phyloP scores from a whole-genome alignment of 179 eudicot species.

The Dionaea muscipula region DNA sequence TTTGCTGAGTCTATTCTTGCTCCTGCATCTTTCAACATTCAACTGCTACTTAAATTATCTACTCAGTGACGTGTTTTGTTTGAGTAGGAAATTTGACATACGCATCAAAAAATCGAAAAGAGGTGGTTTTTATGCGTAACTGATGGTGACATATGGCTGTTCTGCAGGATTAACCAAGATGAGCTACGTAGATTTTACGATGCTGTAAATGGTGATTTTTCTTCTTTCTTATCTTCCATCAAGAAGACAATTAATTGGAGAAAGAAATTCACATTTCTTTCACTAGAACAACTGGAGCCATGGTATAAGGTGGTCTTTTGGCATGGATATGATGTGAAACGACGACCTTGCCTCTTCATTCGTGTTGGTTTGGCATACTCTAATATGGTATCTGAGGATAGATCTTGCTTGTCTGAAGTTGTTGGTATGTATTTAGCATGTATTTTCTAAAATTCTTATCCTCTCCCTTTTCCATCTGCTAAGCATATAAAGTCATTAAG shows the following conservation, averaged over 20 bases:
- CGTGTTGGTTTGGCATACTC: slow-evolving; percentile 58
- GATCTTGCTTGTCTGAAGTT: slow-evolving; percentile 37
- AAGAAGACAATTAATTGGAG: slow-evolving; percentile 60
- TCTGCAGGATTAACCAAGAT: slow-evolving; percentile 45
- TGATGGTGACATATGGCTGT: slow-evolving; percentile 3
- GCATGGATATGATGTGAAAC: slow-evolving; percentile 54
- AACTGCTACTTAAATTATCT: too few species aligned
- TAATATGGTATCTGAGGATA: slow-evolving; percentile 24
- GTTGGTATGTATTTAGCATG: slow-evolving; percentile 34
- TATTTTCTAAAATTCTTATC: slow-evolving; percentile 2
- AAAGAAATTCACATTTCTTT: slow-evolving; percentile 33
- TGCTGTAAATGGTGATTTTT: slow-evolving; percentile 41
- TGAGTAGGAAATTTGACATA: too few species aligned
- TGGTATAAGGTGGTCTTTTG: slow-evolving; percentile 55
- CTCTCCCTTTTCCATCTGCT: too few species aligned
- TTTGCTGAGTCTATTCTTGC: too few species aligned
- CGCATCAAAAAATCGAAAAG: too few species aligned
- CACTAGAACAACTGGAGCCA: slow-evolving; percentile 39
- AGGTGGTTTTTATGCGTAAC: too few species aligned
- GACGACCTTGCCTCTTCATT: slow-evolving; percentile 54
- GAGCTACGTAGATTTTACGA: slow-evolving; percentile 49
- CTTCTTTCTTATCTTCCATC: slow-evolving; percentile 37
- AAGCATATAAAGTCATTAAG: too few species aligned
- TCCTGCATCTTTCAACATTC: too few species aligned
- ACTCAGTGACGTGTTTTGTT: too few species aligned